Percentiles rank a stretch among this genome's conserved stretches.
Evolutionary conservation across 2,329 filamentous ascomycete species (phyloP).

Genomic region (Shiraia bambusicola): DNA sequence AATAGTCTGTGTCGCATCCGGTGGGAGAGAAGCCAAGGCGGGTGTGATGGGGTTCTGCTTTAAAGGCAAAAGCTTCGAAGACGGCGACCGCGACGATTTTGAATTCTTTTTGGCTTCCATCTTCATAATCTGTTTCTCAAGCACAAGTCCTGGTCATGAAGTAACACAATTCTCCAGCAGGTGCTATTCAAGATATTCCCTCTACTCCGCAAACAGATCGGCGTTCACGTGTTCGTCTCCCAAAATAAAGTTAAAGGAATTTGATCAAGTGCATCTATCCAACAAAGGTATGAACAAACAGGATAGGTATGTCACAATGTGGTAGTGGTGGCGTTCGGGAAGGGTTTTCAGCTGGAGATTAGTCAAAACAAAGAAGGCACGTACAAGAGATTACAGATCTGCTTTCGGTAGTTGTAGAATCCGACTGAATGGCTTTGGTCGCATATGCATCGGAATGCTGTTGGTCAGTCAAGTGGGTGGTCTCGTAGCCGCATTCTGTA

Average conservation of each 20-base stretch:
- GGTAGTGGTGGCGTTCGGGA: slow-evolving; percentile 11
- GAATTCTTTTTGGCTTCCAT: slow-evolving; percentile 7
- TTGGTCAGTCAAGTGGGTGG: slow-evolving; percentile 13
- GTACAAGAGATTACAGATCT: slow-evolving; percentile 22
- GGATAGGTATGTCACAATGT: slow-evolving; percentile 8
- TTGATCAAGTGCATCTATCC: not conserved
- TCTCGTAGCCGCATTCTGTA: slow-evolving; percentile 20
- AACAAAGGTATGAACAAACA: slow-evolving; percentile 16
- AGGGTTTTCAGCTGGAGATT: slow-evolving; percentile 12
- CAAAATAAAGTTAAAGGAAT: slow-evolving; percentile 12
- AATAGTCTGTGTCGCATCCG: slow-evolving; percentile 20
- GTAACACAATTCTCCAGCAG: not conserved
- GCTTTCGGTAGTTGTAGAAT: slow-evolving; percentile 13
- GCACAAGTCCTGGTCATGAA: not conserved
- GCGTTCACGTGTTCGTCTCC: slow-evolving; percentile 1
- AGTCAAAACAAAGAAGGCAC: slow-evolving; percentile 31
- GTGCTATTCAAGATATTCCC: slow-evolving; percentile 4
- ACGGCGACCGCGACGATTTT: not conserved
- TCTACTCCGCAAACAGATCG: not conserved
- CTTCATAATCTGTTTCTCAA: not conserved
- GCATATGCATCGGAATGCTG: slow-evolving; percentile 10
- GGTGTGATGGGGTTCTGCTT: slow-evolving; percentile 14
- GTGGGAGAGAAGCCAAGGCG: slow-evolving; percentile 11
- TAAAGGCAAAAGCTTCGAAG: slow-evolving; percentile 6
- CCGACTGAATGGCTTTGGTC: slow-evolving; percentile 6